Evolutionary conservation across 2,329 filamentous ascomycete species (phyloP), one percentile per base, ranked within the genome.

Genomic region (Ceratocystis albifundus): DNA sequence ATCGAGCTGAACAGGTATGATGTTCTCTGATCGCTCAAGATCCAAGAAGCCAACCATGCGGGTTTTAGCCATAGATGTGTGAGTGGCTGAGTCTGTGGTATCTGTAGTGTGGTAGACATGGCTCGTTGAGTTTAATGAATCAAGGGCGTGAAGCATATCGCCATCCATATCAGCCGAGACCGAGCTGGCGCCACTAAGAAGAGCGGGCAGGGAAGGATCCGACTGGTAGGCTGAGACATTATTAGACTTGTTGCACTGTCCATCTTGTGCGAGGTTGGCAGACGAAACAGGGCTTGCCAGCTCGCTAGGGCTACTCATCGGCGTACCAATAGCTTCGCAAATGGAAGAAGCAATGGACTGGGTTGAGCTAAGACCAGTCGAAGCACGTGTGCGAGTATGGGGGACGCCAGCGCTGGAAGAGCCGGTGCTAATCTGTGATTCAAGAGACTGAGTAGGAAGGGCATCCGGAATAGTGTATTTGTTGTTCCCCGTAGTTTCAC

Each of bases 101-200:
- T 84, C 82, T 1, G 78, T 79, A 0, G 80, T 79, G 64, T 82
- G 79, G 30, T 83, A 75, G 1, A 81, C 72, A 10, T 79, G 75
- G 1, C 77, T 74, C 20, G 76, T 75, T 2, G 68, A 70, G 62
- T 75, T 75, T 5, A 81, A 75, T 4, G 77, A 74, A 4, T 78
- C 80, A 8, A 81, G 81, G 25, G 75, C 77, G 65, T 79, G 75
- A 2, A 85, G 75, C 48, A 85, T 82, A 62, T 87, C 84, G 0
- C 80, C 82, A 69, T 87, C 84, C 25, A 81, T 76, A 70, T 86
- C 84, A 0, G 82, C 83, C 15, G 83, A 87, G 8, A 86, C 79
- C 1, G 84, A 87, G 71, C 84, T 86, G 7, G 84, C 82, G 10
- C 84, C 82, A 66, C 84, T 87, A 10, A 87, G 76, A 6, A 87